phyloP scores from a whole-genome alignment of 164 flowering plant species.

The Warburgia ugandensis region DNA sequence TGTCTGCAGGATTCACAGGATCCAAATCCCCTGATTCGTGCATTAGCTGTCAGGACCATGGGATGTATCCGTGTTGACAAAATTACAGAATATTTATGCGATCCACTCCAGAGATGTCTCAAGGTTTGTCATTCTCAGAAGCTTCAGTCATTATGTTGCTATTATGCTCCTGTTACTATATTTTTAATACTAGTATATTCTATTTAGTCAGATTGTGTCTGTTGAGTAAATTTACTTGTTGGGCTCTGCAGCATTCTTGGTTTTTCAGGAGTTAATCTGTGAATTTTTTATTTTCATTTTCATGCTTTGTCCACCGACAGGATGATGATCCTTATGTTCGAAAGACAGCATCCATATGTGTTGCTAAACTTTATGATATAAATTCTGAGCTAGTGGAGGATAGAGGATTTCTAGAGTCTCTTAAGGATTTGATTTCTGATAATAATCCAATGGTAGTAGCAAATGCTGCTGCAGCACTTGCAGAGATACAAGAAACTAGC shows the following conservation, averaged over 20 bases:
- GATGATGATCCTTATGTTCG: constrained; percentile 99
- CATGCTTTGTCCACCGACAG: constrained; percentile 29
- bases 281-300: constrained; percentile 4
- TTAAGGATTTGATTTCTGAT: constrained; percentile 97
- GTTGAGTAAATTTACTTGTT: not conserved
- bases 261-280: not conserved
- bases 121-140: constrained; percentile 49
- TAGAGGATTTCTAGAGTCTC: constrained; percentile 88
- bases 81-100: constrained; percentile 97
- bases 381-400: constrained; percentile 99
- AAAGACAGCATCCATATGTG: constrained; percentile 98
- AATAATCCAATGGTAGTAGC: constrained; percentile 99
- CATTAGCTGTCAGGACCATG: constrained; percentile 97
- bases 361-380: constrained; percentile 95
- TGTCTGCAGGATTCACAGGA: constrained; percentile 91
- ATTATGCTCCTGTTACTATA: not conserved
- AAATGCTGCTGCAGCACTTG: constrained; percentile 98
- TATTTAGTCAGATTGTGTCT: not conserved
- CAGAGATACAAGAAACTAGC: constrained; percentile 96
- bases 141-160: not conserved
- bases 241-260: not conserved
- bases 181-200: not conserved
- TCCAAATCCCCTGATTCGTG: constrained; percentile 97
- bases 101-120: constrained; percentile 97
- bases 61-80: constrained; percentile 99